Conservation (phyloP, 2,329 filamentous ascomycete genomes). For the Beauveria sp. region DNA sequence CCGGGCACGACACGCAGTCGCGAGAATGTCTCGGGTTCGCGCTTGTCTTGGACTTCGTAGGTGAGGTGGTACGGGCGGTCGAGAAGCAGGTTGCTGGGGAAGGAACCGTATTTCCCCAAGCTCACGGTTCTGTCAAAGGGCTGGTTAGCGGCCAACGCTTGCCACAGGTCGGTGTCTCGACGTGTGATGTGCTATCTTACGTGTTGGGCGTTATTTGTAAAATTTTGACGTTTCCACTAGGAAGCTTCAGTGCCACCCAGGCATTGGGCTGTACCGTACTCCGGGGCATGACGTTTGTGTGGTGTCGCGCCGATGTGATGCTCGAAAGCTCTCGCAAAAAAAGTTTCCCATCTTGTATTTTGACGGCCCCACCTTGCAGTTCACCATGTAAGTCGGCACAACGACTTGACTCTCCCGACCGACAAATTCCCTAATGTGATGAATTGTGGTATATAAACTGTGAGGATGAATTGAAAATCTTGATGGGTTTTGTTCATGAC, state of each 20-base stretch:
- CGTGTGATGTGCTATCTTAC: slow-evolving; percentile 30
- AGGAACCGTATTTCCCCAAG: slow-evolving; percentile 86
- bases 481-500: neutral
- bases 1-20: slow-evolving; percentile 72
- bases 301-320: neutral
- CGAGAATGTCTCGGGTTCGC: slow-evolving; percentile 55
- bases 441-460: neutral
- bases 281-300: slow-evolving; percentile 20
- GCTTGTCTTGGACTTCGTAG: slow-evolving; percentile 75
- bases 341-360: slow-evolving; percentile 3
- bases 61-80: slow-evolving; percentile 88
- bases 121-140: slow-evolving; percentile 64
- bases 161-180: slow-evolving; percentile 2
- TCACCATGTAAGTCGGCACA: slow-evolving; percentile 2
- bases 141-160: neutral
- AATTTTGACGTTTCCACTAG: slow-evolving; percentile 49
- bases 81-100: slow-evolving; percentile 81
- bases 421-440: neutral
- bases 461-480: neutral
- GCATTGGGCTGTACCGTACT: slow-evolving; percentile 42
- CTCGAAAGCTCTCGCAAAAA: neutral
- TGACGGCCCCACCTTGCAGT: neutral
- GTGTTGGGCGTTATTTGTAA: slow-evolving; percentile 54
- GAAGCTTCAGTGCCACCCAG: slow-evolving; percentile 53
- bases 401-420: neutral